Conservation (phyloP, 2,329 filamentous ascomycete species). For the Fusarium nisikadoi region DNA sequence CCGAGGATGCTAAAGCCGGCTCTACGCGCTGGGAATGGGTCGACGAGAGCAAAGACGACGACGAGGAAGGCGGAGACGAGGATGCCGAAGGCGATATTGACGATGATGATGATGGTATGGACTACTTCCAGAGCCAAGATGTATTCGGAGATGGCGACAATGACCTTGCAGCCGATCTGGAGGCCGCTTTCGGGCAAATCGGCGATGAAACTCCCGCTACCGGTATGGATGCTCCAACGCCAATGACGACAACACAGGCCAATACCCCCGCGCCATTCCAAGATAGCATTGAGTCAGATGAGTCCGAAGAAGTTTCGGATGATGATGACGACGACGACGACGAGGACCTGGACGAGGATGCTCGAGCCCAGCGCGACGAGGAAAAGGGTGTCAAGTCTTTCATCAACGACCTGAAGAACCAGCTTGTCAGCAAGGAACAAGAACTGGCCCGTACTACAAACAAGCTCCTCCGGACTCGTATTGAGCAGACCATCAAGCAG, state of each 20-base stretch:
- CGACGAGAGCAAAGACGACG: slow-evolving; percentile 61
- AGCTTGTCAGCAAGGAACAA: slow-evolving; percentile 57
- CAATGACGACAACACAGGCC: slow-evolving; percentile 55
- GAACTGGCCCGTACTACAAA: slow-evolving; percentile 58
- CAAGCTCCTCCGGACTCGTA: slow-evolving; percentile 61
- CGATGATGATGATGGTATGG: slow-evolving; percentile 50
- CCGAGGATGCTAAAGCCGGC: slow-evolving; percentile 71
- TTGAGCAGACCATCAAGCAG: slow-evolving; percentile 62
- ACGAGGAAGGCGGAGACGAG: slow-evolving; percentile 60
- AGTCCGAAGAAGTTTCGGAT: slow-evolving; percentile 52
- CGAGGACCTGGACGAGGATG: slow-evolving; percentile 65
- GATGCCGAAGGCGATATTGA: slow-evolving; percentile 62
- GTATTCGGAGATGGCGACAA: slow-evolving; percentile 54
- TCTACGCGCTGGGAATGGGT: slow-evolving; percentile 73
- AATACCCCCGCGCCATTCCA: slow-evolving; percentile 59
- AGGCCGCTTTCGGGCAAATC: slow-evolving; percentile 62
- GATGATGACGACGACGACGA: slow-evolving; percentile 66
- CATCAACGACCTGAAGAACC: slow-evolving; percentile 63
- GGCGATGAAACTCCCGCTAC: slow-evolving; percentile 56
- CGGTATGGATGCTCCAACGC: slow-evolving; percentile 57
- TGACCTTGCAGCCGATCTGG: slow-evolving; percentile 65
- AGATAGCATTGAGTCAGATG: slow-evolving; percentile 57
- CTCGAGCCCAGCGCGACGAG: slow-evolving; percentile 60
- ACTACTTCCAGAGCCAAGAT: slow-evolving; percentile 51
- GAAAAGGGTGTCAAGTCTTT: slow-evolving; percentile 66